Percentiles rank a stretch among this genome's conserved stretches.
Evolutionary conservation across 164 flowering plant genomes (phyloP).

Genomic region (Magnolia sinica): DNA sequence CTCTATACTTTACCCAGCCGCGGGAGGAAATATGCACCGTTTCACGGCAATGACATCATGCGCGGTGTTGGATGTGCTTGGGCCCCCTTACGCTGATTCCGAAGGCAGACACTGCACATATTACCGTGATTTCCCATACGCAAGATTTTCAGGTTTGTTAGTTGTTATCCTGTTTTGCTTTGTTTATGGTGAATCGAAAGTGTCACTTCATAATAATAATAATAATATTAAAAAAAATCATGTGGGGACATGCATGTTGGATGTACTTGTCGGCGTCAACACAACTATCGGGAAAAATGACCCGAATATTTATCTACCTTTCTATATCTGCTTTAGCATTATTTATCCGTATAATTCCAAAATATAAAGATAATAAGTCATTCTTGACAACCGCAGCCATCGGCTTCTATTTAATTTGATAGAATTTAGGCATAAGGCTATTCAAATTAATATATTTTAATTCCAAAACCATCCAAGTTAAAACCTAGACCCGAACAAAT

Average conservation of each 20-base stretch:
- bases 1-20: conserved; percentile 73
- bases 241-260: background rate
- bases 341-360: background rate
- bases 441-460: too few relatives aligned
- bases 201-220: too few relatives aligned
- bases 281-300: too few relatives aligned
- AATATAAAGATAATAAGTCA: background rate
- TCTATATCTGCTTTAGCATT: background rate
- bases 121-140: conserved; percentile 47
- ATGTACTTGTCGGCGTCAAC: background rate
- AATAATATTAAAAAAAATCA: too few relatives aligned
- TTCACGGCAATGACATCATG: conserved; percentile 84
- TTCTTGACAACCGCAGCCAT: background rate
- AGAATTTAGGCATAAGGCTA: too few relatives aligned
- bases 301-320: background rate
- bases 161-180: background rate
- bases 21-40: conserved; percentile 86
- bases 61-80: conserved; percentile 83
- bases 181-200: background rate
- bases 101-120: conserved; percentile 78
- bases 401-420: background rate
- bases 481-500: too few relatives aligned
- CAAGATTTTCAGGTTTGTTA: conserved; percentile 40
- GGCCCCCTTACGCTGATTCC: conserved; percentile 78
- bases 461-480: too few relatives aligned